phyloP scores from a whole-genome alignment of 495 filamentous ascomycete species.

The Penicillium ochrochloron region DNA sequence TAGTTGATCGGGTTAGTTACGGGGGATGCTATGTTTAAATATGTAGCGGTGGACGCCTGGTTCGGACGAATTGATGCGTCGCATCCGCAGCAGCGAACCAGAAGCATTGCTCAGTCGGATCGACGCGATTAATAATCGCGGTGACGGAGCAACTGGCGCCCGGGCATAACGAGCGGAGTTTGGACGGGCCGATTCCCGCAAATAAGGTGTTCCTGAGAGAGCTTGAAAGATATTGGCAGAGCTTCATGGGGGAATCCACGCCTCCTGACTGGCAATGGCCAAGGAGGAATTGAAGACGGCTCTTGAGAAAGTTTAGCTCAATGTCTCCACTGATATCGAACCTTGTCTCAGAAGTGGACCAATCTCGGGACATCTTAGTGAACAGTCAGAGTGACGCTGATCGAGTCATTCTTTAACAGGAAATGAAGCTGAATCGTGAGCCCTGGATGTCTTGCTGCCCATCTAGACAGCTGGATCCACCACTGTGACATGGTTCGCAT shows the following conservation, averaged over 20 bases:
- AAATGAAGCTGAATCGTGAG: neutral
- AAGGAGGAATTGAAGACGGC: neutral
- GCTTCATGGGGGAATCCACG: neutral
- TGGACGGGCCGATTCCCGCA: conserved; percentile 4
- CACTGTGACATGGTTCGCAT: neutral
- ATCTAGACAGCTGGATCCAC: neutral
- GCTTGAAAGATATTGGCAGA: conserved; percentile 1
- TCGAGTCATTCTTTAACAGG: neutral
- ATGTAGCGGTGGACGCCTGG: conserved; percentile 13
- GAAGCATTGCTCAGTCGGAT: conserved; percentile 13
- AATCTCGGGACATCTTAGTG: neutral
- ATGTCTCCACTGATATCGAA: neutral
- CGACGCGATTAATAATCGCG: conserved; percentile 32
- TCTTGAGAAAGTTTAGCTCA: neutral
- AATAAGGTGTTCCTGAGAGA: neutral
- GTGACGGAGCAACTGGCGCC: conserved; percentile 12
- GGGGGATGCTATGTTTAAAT: conserved; percentile 14
- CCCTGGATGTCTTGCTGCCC: neutral
- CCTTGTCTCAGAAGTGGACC: neutral
- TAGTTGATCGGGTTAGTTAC: conserved; percentile 16
- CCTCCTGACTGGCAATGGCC: neutral
- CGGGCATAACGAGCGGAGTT: conserved; percentile 1
- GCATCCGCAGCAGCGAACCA: conserved; percentile 17
- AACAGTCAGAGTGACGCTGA: neutral
- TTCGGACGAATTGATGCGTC: conserved; percentile 18